Percentiles rank a stretch among this genome's conserved stretches.
These are phyloP conservation scores for Cladorrhinum samala DNA, from an alignment of 495 filamentous ascomycete genomes.

Conservation along the genomic window DNA sequence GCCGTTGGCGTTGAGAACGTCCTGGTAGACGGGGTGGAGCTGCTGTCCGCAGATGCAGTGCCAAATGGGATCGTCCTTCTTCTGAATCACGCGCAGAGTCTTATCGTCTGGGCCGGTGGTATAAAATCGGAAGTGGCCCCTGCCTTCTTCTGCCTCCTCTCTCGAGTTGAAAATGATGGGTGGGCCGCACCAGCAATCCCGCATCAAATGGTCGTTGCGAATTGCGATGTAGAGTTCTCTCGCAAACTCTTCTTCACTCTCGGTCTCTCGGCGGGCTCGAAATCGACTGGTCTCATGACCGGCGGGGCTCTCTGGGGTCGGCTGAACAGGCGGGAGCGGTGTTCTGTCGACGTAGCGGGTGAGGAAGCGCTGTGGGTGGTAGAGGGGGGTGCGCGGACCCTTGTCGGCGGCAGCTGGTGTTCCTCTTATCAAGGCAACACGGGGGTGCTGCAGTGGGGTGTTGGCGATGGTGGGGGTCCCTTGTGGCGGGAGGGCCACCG, in stretches of 20 bases:
- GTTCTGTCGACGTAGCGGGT: conserved; percentile 5
- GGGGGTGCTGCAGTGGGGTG: conserved; percentile 3
- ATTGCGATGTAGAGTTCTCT: conserved; percentile 19
- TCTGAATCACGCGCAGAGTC: conserved; percentile 21
- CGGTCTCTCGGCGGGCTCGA: conserved; percentile 8
- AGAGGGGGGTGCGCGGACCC: neutral
- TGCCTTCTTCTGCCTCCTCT: conserved; percentile 17
- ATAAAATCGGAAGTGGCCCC: conserved; percentile 29
- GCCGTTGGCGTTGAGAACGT: conserved; percentile 13
- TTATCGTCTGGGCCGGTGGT: conserved; percentile 1
- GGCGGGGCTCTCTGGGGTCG: conserved; percentile 3
- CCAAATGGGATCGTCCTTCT: conserved; percentile 17
- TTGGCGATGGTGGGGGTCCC: neutral
- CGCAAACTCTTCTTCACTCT: conserved; percentile 18
- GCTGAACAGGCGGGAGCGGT: neutral
- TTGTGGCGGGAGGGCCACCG: conserved; percentile 4
- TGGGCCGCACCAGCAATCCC: conserved; percentile 18
- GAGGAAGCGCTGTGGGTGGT: neutral
- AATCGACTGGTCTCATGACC: conserved; percentile 9
- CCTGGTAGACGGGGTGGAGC: conserved; percentile 5
- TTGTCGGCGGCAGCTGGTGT: neutral
- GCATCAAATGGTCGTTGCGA: conserved; percentile 24
- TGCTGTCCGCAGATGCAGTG: conserved; percentile 20
- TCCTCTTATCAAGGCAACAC: conserved; percentile 6
- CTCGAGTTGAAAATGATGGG: conserved; percentile 19